Evolutionary conservation across 805 yeast species (phyloP).

Genomic region (Metschnikowia reukaufii): DNA sequence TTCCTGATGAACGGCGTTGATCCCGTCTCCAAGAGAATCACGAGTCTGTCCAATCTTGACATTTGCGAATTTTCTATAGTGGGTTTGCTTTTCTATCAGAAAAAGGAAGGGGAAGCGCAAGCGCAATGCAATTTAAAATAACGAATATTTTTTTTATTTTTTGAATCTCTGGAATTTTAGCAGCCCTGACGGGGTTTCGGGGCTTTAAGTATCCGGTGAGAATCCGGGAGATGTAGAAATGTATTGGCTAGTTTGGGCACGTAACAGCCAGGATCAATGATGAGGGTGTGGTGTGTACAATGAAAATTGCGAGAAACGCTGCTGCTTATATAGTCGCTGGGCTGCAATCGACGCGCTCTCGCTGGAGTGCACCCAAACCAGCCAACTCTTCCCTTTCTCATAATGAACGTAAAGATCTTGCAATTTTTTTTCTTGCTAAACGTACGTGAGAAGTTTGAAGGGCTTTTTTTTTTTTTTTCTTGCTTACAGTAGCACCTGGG

Average conservation of each 20-base stretch:
- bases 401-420: not conserved
- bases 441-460: too few species aligned
- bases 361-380: conserved; percentile 16
- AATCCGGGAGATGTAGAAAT: not conserved
- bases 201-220: not conserved
- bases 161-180: too few species aligned
- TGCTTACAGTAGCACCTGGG: too few species aligned
- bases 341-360: conserved; percentile 10
- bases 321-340: conserved; percentile 14
- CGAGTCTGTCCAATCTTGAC: conserved; percentile 58
- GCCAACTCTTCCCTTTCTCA: not conserved
- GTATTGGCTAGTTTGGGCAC: conserved; percentile 1
- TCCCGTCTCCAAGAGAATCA: conserved; percentile 80
- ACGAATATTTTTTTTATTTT: too few species aligned
- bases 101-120: not conserved
- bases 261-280: conserved; percentile 4
- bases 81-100: too few species aligned
- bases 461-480: too few species aligned
- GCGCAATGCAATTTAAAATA: not conserved
- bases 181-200: not conserved
- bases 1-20: conserved; percentile 90
- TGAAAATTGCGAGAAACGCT: conserved; percentile 16
- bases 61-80: conserved; percentile 16
- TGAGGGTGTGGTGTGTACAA: conserved; percentile 15
- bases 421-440: not conserved